A percentile compares a stretch with the other conserved stretches of the same genome.
Conservation (phyloP, 2,329 filamentous ascomycete genomes). For the Coleophoma crateriformis region DNA sequence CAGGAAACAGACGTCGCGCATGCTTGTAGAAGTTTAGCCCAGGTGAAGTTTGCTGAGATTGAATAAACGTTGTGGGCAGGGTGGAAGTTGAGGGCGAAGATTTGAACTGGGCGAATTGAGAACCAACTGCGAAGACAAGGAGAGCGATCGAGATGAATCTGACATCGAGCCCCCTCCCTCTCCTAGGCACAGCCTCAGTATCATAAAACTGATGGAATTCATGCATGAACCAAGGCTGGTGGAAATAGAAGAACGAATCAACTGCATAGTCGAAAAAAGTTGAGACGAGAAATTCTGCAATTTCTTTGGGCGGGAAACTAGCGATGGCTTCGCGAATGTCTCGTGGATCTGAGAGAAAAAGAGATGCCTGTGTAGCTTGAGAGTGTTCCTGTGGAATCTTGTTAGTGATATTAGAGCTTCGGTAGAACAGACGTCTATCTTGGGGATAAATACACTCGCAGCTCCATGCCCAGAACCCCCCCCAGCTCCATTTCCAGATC, state of each 20-base stretch:
- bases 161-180: not conserved
- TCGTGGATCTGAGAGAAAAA: not conserved
- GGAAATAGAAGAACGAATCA: not conserved
- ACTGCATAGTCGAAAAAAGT: not conserved
- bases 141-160: not conserved
- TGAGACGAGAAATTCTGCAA: slow-evolving; percentile 1
- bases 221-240: not conserved
- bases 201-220: not conserved
- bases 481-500: no score
- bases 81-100: not conserved
- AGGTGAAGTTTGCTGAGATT: not conserved
- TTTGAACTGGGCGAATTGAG: slow-evolving; percentile 1
- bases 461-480: no score
- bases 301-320: not conserved
- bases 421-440: no score
- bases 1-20: not conserved
- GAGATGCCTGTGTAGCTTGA: no score
- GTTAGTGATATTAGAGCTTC: no score
- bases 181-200: not conserved
- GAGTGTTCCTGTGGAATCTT: no score
- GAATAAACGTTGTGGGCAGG: not conserved
- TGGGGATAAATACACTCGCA: no score
- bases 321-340: not conserved
- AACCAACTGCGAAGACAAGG: not conserved
- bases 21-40: not conserved